Percentiles rank a stretch among this genome's conserved stretches.
Evolutionary conservation across 192 early-diverging fungal genomes (phyloP).

Genomic region (Coemansia sp.): DNA sequence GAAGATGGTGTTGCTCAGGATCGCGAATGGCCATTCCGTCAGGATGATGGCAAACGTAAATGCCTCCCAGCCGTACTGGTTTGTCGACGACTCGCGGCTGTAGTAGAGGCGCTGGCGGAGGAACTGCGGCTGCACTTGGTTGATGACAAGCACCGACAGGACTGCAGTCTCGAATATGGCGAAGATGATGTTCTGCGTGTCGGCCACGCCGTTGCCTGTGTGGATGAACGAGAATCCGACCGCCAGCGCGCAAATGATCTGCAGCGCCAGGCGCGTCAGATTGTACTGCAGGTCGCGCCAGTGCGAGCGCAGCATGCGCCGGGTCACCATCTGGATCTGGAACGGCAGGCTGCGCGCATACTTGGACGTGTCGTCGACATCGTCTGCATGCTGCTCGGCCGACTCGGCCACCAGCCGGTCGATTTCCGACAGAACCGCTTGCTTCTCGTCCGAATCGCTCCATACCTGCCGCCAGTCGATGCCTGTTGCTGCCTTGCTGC

Average conservation of each 20-base stretch:
- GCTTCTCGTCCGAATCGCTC: slow-evolving; percentile 60
- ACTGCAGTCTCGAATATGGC: slow-evolving; percentile 71
- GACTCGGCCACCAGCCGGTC: slow-evolving; percentile 35
- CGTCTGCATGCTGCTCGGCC: slow-evolving; percentile 9
- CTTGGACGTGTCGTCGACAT: slow-evolving; percentile 38
- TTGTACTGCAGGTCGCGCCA: slow-evolving; percentile 80
- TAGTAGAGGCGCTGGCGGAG: slow-evolving; percentile 68
- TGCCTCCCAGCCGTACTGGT: slow-evolving; percentile 70
- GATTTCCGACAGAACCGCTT: slow-evolving; percentile 56
- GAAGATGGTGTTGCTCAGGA: slow-evolving; percentile 64
- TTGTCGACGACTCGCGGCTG: slow-evolving; percentile 66
- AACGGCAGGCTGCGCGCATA: slow-evolving; percentile 52
- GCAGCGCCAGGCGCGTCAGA: slow-evolving; percentile 67
- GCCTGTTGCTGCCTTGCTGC: slow-evolving; percentile 29
- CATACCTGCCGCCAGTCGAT: slow-evolving; percentile 78
- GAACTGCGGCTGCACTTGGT: slow-evolving; percentile 68
- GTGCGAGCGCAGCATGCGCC: slow-evolving; percentile 67
- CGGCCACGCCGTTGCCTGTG: slow-evolving; percentile 56
- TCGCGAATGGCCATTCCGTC: slow-evolving; percentile 71
- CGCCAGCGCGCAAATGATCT: slow-evolving; percentile 62
- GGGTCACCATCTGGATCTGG: slow-evolving; percentile 65
- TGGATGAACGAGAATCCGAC: slow-evolving; percentile 79
- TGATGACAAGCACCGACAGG: slow-evolving; percentile 71
- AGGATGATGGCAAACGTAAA: slow-evolving; percentile 66
- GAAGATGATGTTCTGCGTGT: slow-evolving; percentile 70